phyloP scores from a whole-genome alignment of 2,329 filamentous ascomycete genomes.

The Thielaviopsis populi region DNA sequence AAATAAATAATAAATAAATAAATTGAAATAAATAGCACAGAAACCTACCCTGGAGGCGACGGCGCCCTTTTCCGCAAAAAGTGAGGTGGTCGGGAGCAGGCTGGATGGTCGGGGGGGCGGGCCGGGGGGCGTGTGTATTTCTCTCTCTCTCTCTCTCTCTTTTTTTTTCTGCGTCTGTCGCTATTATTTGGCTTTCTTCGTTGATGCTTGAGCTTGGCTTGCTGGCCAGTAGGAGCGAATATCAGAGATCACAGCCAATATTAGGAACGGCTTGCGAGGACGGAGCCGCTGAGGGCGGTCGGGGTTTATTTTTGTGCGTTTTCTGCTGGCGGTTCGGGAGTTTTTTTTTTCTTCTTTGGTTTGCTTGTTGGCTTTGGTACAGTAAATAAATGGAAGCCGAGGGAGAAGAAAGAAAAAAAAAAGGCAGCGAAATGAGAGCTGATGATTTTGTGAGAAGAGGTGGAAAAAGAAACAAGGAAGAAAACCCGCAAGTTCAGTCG shows the following conservation, averaged over 20 bases:
- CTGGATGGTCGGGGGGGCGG: constrained; percentile 7
- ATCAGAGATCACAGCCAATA: not conserved
- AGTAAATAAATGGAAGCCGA: not conserved
- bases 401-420: not conserved
- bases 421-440: not conserved
- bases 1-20: not conserved
- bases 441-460: not conserved
- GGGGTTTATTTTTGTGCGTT: no score
- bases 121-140: constrained; percentile 8
- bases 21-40: not conserved
- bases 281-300: not conserved
- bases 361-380: no score
- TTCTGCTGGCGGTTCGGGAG: not conserved
- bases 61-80: constrained; percentile 12
- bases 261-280: constrained; percentile 1
- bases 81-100: constrained; percentile 13
- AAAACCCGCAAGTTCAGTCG: not conserved
- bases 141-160: not conserved
- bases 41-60: not conserved
- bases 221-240: not conserved
- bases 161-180: not conserved
- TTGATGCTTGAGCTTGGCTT: not conserved
- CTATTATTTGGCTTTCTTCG: not conserved
- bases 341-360: not conserved
- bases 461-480: not conserved